A percentile compares a stretch with the other conserved stretches of the same genome.
These are phyloP conservation scores for Cystobasidium slooffiae DNA, from an alignment of 1,284 basidiomycete genomes.

Conservation along the genomic window DNA sequence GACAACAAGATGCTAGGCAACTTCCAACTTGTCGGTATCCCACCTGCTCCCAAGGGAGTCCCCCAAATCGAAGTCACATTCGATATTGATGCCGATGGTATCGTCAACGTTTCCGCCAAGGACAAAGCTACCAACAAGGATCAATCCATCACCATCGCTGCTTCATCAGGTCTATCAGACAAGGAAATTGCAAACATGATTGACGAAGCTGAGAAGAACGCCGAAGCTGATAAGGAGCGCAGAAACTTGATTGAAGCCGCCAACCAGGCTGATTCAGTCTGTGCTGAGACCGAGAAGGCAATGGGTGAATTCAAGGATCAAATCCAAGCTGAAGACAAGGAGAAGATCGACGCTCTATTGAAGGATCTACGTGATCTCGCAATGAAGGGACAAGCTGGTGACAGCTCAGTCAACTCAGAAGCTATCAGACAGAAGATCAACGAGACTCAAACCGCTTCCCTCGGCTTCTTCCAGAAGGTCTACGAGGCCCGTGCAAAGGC, in stretches of 20 bases:
- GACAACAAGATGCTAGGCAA: conserved; percentile 99
- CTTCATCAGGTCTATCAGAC: conserved; percentile 93
- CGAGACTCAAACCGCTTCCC: conserved; percentile 94
- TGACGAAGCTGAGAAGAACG: conserved; percentile 88
- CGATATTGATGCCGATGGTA: conserved; percentile 87
- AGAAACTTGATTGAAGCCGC: conserved; percentile 90
- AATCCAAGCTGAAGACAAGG: conserved; percentile 86
- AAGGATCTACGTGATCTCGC: conserved; percentile 89
- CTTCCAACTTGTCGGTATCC: conserved; percentile 98
- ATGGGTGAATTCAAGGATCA: conserved; percentile 98
- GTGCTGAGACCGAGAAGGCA: conserved; percentile 93
- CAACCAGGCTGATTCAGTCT: conserved; percentile 95
- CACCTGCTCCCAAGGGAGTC: conserved; percentile 95
- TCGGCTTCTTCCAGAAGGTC: conserved; percentile 96
- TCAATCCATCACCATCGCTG: conserved; percentile 90
- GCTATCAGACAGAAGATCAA: conserved; percentile 87
- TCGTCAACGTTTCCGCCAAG: conserved; percentile 93
- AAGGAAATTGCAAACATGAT: conserved; percentile 99
- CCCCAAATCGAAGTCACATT: conserved; percentile 99
- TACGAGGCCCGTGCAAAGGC: conserved; percentile 43
- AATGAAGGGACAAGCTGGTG: conserved; percentile 85
- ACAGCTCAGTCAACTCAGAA: conserved; percentile 79
- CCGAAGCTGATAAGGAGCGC: conserved; percentile 75
- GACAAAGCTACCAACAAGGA: conserved; percentile 97
- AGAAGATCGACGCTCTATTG: conserved; percentile 86